Conservation (phyloP, 495 filamentous ascomycete genomes). For the Penicillium nucicola region DNA sequence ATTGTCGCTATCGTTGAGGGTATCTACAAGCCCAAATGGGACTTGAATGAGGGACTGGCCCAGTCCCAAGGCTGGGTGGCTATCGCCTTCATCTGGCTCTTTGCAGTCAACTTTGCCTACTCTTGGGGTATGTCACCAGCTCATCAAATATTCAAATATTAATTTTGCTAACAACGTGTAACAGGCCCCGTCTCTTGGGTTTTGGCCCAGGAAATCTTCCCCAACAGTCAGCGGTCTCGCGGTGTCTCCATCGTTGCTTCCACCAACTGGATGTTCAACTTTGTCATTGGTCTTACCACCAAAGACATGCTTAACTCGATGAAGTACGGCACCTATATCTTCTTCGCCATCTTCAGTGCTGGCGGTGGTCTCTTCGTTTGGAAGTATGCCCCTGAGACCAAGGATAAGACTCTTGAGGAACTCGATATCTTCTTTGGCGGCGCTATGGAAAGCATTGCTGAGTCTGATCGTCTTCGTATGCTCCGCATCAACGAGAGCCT, state of each 20-base stretch:
- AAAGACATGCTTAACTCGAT: conserved; percentile 36
- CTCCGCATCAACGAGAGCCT: conserved; percentile 27
- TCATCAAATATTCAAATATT: not conserved
- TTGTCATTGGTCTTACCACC: conserved; percentile 41
- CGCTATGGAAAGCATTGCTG: conserved; percentile 25
- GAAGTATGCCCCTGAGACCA: conserved; percentile 54
- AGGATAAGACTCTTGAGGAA: conserved; percentile 55
- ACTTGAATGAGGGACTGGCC: conserved; percentile 18
- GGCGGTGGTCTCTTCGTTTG: conserved; percentile 47
- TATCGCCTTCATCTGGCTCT: conserved; percentile 43
- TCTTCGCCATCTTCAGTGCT: conserved; percentile 46
- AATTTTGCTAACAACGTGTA: not conserved
- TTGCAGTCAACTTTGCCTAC: conserved; percentile 41
- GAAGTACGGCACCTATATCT: conserved; percentile 43
- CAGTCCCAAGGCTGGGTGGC: conserved; percentile 37
- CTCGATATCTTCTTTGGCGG: conserved; percentile 48
- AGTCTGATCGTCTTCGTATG: conserved; percentile 26
- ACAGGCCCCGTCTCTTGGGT: conserved; percentile 36
- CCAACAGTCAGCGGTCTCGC: conserved; percentile 34
- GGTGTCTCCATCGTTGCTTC: conserved; percentile 38
- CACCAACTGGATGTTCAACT: conserved; percentile 46
- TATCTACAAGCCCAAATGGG: conserved; percentile 32
- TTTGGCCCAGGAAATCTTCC: conserved; percentile 42
- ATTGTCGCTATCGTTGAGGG: conserved; percentile 40
- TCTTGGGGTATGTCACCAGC: conserved; percentile 28